These are phyloP conservation scores for Russula ochroleuca DNA, from an alignment of 768 basidiomycete species.

Conservation along the genomic window DNA sequence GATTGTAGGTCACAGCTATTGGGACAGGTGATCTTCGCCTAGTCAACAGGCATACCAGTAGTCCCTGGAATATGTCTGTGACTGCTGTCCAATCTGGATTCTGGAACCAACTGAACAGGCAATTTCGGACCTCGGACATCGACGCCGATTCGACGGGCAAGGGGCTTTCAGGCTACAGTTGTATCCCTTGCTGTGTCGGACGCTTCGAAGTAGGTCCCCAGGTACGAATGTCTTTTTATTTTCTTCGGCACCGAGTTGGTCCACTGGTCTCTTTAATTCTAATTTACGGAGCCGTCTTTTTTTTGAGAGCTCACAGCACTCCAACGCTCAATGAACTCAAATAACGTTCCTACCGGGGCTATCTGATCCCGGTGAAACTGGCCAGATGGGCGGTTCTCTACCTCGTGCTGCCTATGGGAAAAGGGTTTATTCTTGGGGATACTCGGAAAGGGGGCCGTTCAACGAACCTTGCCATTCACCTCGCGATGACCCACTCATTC, in stretches of 20 bases:
- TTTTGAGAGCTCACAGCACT: background rate
- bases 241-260: background rate
- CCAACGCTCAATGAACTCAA: background rate
- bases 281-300: slow-evolving; percentile 14
- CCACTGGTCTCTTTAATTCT: background rate
- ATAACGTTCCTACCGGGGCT: slow-evolving; percentile 26
- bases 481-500: slow-evolving; percentile 31
- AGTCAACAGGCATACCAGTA: background rate
- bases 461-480: slow-evolving; percentile 28
- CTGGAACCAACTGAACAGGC: background rate
- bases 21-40: background rate
- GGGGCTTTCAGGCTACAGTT: background rate
- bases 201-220: slow-evolving; percentile 3
- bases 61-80: background rate
- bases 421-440: slow-evolving; percentile 32
- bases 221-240: background rate
- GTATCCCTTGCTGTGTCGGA: slow-evolving; percentile 7
- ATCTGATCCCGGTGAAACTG: slow-evolving; percentile 28
- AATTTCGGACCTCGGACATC: background rate
- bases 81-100: too few species aligned
- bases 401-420: background rate
- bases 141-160: background rate
- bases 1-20: background rate
- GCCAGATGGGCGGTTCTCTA: slow-evolving; percentile 28
- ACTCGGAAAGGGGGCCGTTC: slow-evolving; percentile 30